phyloP scores from a whole-genome alignment of 2,329 filamentous ascomycete species.

The Ceratocystis destructans region DNA sequence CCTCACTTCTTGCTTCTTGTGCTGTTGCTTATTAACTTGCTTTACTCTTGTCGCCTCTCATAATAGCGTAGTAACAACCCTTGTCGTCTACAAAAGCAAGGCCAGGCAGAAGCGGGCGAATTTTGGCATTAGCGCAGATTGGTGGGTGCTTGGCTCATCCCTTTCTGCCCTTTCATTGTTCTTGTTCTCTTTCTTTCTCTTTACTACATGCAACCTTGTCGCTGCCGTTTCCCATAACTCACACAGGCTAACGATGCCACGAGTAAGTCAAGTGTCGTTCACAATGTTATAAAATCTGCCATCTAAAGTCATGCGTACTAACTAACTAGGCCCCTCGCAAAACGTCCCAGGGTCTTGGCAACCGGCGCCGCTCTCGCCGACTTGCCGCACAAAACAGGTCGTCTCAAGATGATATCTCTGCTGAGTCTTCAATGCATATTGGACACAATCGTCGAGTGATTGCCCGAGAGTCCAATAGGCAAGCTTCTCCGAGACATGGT shows the following conservation, averaged over 20 bases:
- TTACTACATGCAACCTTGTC: neutral
- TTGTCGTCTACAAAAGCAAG: too few species aligned
- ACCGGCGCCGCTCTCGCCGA: conserved; percentile 15
- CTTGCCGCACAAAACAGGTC: neutral
- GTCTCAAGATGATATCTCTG: neutral
- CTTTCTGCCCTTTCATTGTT: neutral
- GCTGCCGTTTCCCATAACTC: neutral
- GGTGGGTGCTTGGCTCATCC: too few species aligned
- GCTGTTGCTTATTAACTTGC: too few species aligned
- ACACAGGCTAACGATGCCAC: neutral
- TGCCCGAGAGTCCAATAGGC: neutral
- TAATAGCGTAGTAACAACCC: too few species aligned
- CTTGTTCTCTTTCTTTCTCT: neutral
- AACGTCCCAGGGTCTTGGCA: neutral
- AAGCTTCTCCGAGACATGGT: neutral
- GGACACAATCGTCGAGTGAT: neutral
- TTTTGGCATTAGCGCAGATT: too few species aligned
- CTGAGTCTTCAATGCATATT: neutral
- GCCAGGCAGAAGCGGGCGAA: too few species aligned
- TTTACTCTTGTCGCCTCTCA: too few species aligned
- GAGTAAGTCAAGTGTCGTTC: neutral
- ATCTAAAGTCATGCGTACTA: conserved; percentile 4
- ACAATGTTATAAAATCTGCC: neutral
- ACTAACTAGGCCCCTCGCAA: neutral
- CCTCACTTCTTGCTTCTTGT: neutral